These are phyloP conservation scores for Talaromyces sp. DNA, from an alignment of 2,329 filamentous ascomycete genomes.

Conservation along the genomic window DNA sequence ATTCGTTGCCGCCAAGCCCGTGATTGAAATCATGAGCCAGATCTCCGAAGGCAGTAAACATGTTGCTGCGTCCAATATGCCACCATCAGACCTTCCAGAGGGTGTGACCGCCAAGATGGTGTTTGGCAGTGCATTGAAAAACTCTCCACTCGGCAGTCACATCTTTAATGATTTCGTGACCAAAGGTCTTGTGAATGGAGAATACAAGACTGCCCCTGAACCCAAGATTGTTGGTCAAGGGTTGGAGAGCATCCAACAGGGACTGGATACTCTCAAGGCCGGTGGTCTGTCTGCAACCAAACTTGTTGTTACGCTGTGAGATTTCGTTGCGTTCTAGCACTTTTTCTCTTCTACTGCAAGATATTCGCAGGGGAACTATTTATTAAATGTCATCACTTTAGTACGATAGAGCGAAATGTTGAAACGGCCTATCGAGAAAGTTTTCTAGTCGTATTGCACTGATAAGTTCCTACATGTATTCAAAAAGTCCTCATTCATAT, in stretches of 20 bases:
- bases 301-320: slow-evolving; percentile 32
- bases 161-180: slow-evolving; percentile 35
- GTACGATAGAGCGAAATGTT: neutral
- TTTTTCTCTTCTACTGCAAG: neutral
- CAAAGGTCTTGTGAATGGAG: slow-evolving; percentile 36
- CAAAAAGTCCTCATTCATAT: neutral
- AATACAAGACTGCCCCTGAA: slow-evolving; percentile 39
- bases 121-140: slow-evolving; percentile 1
- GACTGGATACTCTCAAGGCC: slow-evolving; percentile 33
- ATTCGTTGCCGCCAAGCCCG: neutral
- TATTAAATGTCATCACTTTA: too few species aligned
- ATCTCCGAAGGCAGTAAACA: neutral
- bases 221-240: slow-evolving; percentile 42
- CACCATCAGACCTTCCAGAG: neutral
- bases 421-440: neutral
- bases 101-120: neutral
- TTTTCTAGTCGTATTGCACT: neutral
- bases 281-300: slow-evolving; percentile 44
- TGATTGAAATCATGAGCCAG: slow-evolving; percentile 4
- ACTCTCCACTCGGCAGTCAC: slow-evolving; percentile 13
- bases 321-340: neutral
- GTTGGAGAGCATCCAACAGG: slow-evolving; percentile 42
- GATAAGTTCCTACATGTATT: neutral
- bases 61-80: neutral
- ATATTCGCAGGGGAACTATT: neutral